Base-by-base conservation (phyloP, 2,329 filamentous ascomycete genomes). In the Fusarium nisikadoi region DNA sequence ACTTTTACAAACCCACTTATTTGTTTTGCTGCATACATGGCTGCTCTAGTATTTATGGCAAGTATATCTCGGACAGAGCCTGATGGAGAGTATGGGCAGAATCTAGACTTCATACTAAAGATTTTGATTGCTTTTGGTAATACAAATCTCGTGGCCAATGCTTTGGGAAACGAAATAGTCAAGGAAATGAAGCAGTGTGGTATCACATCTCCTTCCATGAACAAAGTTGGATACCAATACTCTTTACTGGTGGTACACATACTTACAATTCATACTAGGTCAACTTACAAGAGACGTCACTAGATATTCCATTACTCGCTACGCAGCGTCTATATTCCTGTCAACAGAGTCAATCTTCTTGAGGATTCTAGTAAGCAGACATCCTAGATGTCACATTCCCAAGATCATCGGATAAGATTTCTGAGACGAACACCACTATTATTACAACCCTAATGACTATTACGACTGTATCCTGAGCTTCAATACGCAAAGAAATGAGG, bases 1-100 rank as follows among this genome's bases (percentile, higher is more conserved):
- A 42, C 62, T 1, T 67, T 67, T 47, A 39, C 64, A 1, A 67
- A 67, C 11, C 64, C 64, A 13, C 64, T 67, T 19, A 54, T 67
- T 25, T 67, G 63, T 20, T 61, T 67, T 20, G 33, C 65, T 33
- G 64, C 64, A 43, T 67, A 67, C 7, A 67, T 67, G 62, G 41
- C 64, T 33, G 36, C 64, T 23, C 12, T 67, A 3, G 64, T 67
- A 19, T 54, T 67, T 27, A 9, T 67, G 13, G 49, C 62, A 14
- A 53, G 16, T 12, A 67, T 31, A 17, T 47, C 39, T 6, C 46
- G 46, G 2, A 14, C 17, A 5, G 62, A 62, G 23, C 41, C 27
- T 16, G 2, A 67, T 25, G 6, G 20, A 14, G 31, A 62, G 4
- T 31, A 42, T 8, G 47, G 52, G 2, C 46, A 68, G 12, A 68